Percentiles rank a stretch among this genome's conserved stretches.
Conservation (phyloP, 805 yeast species). For the Kuraishia capsulata region DNA sequence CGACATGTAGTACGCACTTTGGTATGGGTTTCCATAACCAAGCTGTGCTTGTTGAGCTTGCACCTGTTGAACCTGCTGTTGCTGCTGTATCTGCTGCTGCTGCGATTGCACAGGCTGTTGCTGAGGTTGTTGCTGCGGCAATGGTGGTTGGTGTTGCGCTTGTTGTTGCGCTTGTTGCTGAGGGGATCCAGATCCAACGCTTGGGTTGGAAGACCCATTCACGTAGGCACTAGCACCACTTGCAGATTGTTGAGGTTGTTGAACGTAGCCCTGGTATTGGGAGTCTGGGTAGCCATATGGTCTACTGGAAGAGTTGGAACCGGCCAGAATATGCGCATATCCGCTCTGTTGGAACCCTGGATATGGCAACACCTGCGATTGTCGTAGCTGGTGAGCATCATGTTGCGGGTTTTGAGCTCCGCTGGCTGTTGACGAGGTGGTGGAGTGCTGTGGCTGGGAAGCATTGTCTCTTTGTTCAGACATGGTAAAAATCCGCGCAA, state of each 20-base stretch:
- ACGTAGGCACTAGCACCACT: no score
- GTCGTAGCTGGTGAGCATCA: neutral
- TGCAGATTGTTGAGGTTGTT: neutral
- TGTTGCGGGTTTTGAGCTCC: neutral
- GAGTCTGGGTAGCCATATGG: conserved; percentile 2
- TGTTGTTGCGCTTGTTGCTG: no score
- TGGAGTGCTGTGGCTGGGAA: neutral
- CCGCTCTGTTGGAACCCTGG: conserved; percentile 2
- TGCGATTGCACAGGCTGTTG: no score
- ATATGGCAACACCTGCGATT: conserved; percentile 2
- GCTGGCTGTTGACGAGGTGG: neutral
- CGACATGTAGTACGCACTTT: conserved; percentile 1
- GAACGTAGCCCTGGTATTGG: conserved; percentile 3
- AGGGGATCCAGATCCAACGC: conserved; percentile 1
- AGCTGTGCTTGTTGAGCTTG: neutral
- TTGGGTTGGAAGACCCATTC: neutral
- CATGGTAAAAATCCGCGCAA: no score
- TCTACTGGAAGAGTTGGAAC: neutral
- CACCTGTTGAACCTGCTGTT: no score
- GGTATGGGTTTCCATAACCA: conserved; percentile 2
- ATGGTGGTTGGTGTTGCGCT: no score
- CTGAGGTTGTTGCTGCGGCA: no score
- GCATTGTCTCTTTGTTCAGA: neutral
- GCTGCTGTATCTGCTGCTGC: conserved; percentile 1
- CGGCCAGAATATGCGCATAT: neutral